Evolutionary conservation across 2,329 filamentous ascomycete genomes (phyloP), one percentile per base, ranked within the genome.

Genomic region (Aureobasidium sp.): DNA sequence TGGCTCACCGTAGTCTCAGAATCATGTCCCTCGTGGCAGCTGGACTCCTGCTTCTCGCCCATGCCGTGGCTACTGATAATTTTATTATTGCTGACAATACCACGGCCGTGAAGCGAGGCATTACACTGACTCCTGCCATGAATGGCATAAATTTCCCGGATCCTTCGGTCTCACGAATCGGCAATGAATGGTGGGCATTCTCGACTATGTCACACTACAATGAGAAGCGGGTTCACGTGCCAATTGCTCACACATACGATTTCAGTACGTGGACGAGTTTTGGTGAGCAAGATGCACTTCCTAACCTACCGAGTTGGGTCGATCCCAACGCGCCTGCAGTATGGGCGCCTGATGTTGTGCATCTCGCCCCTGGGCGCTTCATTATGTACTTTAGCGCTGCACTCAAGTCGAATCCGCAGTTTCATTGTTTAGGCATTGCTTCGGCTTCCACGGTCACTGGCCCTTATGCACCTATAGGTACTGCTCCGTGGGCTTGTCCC

Each of bases 311-410:
- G 2, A 49, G 66, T 10, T 74, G 71, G 71, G 69, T 66, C 30
- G 15, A 63, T 30, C 62, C 61, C 13, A 53, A 64, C 15, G 10
- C 9, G 13, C 54, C 63, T 11, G 61, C 64, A 27, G 66, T 74
- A 7, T 75, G 73, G 73, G 73, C 72, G 3, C 73, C 73, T 1
- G 70, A 73, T 49, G 69, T 74, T 37, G 67, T 63, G 29, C 62
- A 63, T 21, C 63, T 66, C 29, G 64, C 59, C 29, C 63, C 68
- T 44, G 69, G 68, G 5, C 54, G 42, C 9, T 71, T 68, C 64
- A 61, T 70, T 11, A 63, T 71, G 63, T 70, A 70, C 64, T 71
- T 69, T 62, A 65, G 45, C 44, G 68, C 68, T 3, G 65, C 65
- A 10, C 66, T 66, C 2, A 65, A 63, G 9, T 44, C 42, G 3